Percentiles rank a stretch among this genome's conserved stretches.
phyloP scores from a whole-genome alignment of 2,329 filamentous ascomycete species.

The Dothistroma septosporum region DNA sequence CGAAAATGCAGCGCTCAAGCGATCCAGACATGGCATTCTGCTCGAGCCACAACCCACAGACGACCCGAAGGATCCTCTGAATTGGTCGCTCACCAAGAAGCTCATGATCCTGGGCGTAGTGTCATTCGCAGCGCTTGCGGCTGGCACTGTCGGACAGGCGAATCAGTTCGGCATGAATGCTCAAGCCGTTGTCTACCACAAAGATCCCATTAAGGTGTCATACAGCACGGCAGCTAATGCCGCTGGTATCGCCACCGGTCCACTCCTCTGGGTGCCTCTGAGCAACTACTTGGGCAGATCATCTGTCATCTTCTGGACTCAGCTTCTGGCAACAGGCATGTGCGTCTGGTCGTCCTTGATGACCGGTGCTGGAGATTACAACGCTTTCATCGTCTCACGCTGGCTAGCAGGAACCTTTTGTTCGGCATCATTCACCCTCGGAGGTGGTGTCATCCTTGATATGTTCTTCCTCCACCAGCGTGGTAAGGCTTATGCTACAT shows the following conservation, averaged over 20 bases:
- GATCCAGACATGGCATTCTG: slow-evolving; percentile 1
- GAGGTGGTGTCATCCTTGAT: slow-evolving; percentile 6
- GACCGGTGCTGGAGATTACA: slow-evolving; percentile 6
- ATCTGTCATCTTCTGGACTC: slow-evolving; percentile 6
- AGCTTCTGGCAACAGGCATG: neutral
- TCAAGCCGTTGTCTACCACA: neutral
- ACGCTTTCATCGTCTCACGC: slow-evolving; percentile 4
- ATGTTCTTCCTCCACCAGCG: slow-evolving; percentile 12
- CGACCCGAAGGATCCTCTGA: slow-evolving; percentile 23
- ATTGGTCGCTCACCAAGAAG: slow-evolving; percentile 35
- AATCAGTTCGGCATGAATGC: slow-evolving; percentile 1
- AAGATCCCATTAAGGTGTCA: slow-evolving; percentile 1
- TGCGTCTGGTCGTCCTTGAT: slow-evolving; percentile 7
- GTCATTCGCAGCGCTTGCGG: neutral
- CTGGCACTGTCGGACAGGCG: neutral
- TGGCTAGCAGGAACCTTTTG: slow-evolving; percentile 9
- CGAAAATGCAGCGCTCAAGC: neutral
- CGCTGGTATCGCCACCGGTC: slow-evolving; percentile 6
- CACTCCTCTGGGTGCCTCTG: slow-evolving; percentile 6
- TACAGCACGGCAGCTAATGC: slow-evolving; percentile 1
- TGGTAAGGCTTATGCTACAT: slow-evolving; percentile 4
- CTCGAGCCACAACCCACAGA: slow-evolving; percentile 22
- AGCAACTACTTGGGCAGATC: neutral
- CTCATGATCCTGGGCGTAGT: slow-evolving; percentile 39
- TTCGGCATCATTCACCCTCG: slow-evolving; percentile 1